phyloP scores from a whole-genome alignment of 345 rosid species.

The Acer negundo region DNA sequence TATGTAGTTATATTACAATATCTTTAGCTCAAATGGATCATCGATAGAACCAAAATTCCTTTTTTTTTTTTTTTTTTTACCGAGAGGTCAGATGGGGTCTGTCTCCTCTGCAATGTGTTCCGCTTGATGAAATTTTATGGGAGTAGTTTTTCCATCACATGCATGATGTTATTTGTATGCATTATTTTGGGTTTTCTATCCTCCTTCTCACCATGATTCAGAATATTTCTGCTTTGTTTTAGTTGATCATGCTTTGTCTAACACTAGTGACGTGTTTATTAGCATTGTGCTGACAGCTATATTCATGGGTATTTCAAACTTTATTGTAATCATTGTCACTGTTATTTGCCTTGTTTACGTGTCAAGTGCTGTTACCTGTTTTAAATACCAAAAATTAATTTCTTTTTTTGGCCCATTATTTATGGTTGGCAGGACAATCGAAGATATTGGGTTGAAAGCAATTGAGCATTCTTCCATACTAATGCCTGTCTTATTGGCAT shows the following conservation, averaged over 20 bases:
- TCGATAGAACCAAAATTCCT: background rate
- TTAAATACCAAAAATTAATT: background rate
- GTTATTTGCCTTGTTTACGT: constrained; percentile 7
- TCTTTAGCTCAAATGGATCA: background rate
- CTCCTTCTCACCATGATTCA: background rate
- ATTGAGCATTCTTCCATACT: constrained; percentile 60
- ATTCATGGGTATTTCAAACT: constrained; percentile 4
- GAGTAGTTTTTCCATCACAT: background rate
- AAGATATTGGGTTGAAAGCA: constrained; percentile 68
- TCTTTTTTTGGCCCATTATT: background rate
- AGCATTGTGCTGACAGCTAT: constrained; percentile 1
- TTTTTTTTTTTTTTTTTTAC: background rate
- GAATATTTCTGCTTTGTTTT: background rate
- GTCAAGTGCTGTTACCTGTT: background rate
- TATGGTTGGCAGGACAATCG: constrained; percentile 71
- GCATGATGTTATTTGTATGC: background rate
- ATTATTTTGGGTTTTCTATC: background rate
- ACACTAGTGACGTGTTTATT: background rate
- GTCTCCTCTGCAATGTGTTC: constrained; percentile 1
- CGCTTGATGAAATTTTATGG: background rate
- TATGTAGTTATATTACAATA: too few species aligned
- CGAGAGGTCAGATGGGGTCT: background rate
- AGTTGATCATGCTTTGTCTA: background rate
- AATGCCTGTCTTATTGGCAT: constrained; percentile 58
- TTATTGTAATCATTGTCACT: constrained; percentile 10